Evolutionary conservation across 805 yeast species (phyloP).

Genomic region (Candida nonsorbophila): DNA sequence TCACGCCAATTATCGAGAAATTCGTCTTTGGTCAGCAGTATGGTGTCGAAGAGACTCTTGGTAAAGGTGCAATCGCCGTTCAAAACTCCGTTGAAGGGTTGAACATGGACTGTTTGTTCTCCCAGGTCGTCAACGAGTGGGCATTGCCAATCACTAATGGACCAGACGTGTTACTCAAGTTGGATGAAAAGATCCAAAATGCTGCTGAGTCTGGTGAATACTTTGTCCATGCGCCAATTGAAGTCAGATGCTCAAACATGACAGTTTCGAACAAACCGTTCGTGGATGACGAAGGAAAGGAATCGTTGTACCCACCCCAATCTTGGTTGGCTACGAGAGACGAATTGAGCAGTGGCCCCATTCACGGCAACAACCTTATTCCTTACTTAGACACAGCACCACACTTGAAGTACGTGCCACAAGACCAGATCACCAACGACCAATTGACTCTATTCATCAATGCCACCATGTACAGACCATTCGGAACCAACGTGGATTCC

Average conservation of each 20-base stretch:
- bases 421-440: conserved; percentile 53
- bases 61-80: conserved; percentile 60
- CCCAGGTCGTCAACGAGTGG: conserved; percentile 96
- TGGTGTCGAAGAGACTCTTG: conserved; percentile 65
- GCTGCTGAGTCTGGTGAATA: conserved; percentile 61
- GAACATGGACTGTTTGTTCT: conserved; percentile 92
- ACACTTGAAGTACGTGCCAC: conserved; percentile 45
- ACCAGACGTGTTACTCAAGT: conserved; percentile 58
- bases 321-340: conserved; percentile 51
- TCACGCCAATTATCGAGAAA: conserved; percentile 80
- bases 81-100: conserved; percentile 81
- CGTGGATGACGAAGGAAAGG: conserved; percentile 29
- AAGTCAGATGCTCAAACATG: conserved; percentile 88
- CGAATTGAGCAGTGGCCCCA: conserved; percentile 62
- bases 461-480: conserved; percentile 97
- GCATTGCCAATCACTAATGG: conserved; percentile 85
- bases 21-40: conserved; percentile 84
- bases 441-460: conserved; percentile 83
- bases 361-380: conserved; percentile 77
- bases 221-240: conserved; percentile 93
- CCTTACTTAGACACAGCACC: conserved; percentile 85
- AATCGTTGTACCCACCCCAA: conserved; percentile 35
- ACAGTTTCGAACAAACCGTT: conserved; percentile 42
- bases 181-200: conserved; percentile 53
- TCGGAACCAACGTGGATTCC: conserved; percentile 65